These are phyloP conservation scores for Phytophthora quininea DNA, from an alignment of 352 stramenopile genomes.

Conservation along the genomic window DNA sequence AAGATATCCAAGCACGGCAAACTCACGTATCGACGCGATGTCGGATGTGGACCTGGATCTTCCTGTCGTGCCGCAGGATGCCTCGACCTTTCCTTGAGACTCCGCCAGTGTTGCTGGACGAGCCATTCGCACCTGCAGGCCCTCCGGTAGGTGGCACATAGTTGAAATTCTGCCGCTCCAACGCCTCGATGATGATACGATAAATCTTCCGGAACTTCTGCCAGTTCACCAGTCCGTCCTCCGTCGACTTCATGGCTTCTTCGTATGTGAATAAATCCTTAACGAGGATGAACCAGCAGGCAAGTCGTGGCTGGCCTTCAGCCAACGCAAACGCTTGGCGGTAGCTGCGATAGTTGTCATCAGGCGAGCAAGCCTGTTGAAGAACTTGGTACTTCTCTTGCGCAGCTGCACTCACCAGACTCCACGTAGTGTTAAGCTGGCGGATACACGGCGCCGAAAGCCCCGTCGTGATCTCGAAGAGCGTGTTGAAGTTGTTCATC, in stretches of 20 bases:
- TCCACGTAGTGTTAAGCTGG: conserved; percentile 86
- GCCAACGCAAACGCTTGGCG: conserved; percentile 79
- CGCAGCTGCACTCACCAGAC: conserved; percentile 60
- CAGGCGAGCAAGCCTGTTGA: conserved; percentile 78
- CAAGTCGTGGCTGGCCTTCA: conserved; percentile 76
- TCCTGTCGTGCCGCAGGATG: conserved; percentile 74
- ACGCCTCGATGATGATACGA: conserved; percentile 75
- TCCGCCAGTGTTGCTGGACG: conserved; percentile 11
- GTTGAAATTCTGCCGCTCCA: conserved; percentile 80
- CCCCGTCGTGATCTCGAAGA: conserved; percentile 84
- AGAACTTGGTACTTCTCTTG: conserved; percentile 86
- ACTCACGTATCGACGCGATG: conserved; percentile 88
- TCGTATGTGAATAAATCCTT: conserved; percentile 91
- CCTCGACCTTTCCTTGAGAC: conserved; percentile 80
- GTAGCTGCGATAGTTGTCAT: conserved; percentile 89
- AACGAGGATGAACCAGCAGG: conserved; percentile 87
- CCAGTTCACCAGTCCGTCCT: conserved; percentile 87
- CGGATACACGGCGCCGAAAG: conserved; percentile 83
- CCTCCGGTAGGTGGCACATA: conserved; percentile 56
- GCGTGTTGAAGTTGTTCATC: conserved; percentile 91
- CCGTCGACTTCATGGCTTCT: conserved; percentile 84
- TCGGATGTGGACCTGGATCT: conserved; percentile 72
- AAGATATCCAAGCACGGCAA: neutral
- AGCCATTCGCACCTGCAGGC: conserved; percentile 7
- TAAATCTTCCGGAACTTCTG: conserved; percentile 88